Conservation (phyloP, 208 protist genomes). For the Entamoeba moshkovskii region DNA sequence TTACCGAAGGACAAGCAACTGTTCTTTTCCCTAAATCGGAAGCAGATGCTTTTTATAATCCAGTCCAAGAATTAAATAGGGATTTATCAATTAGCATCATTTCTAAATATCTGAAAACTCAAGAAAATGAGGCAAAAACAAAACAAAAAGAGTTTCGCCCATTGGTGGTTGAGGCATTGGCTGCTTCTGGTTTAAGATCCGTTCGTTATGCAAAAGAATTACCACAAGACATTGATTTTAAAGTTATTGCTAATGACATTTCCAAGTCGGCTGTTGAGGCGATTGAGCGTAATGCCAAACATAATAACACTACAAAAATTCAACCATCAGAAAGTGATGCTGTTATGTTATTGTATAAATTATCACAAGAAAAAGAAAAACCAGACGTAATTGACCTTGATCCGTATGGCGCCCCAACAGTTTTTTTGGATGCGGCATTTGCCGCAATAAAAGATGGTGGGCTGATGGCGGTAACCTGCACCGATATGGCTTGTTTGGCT, state of each 20-base stretch:
- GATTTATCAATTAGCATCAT: constrained; percentile 15
- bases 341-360: not conserved
- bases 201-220: constrained; percentile 24
- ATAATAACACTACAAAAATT: constrained; percentile 2
- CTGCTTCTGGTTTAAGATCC: constrained; percentile 22
- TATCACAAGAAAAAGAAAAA: not conserved
- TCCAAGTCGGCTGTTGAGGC: not conserved
- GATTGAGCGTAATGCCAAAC: not conserved
- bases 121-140: not conserved
- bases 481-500: constrained; percentile 9
- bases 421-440: constrained; percentile 18
- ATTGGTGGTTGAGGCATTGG: constrained; percentile 16
- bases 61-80: constrained; percentile 20
- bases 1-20: not conserved
- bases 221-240: not conserved
- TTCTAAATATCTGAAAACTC: not conserved
- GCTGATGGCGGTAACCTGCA: constrained; percentile 18
- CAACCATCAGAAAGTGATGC: constrained; percentile 6
- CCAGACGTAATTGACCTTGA: constrained; percentile 28
- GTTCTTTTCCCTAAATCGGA: not conserved
- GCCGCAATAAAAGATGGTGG: constrained; percentile 8
- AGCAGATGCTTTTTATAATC: constrained; percentile 15
- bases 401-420: constrained; percentile 19
- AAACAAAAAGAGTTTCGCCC: not conserved
- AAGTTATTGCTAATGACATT: constrained; percentile 25